A percentile compares a stretch with the other conserved stretches of the same genome.
These are phyloP conservation scores for Vitis labrusca DNA, from an alignment of 164 flowering plant genomes.

Conservation along the genomic window DNA sequence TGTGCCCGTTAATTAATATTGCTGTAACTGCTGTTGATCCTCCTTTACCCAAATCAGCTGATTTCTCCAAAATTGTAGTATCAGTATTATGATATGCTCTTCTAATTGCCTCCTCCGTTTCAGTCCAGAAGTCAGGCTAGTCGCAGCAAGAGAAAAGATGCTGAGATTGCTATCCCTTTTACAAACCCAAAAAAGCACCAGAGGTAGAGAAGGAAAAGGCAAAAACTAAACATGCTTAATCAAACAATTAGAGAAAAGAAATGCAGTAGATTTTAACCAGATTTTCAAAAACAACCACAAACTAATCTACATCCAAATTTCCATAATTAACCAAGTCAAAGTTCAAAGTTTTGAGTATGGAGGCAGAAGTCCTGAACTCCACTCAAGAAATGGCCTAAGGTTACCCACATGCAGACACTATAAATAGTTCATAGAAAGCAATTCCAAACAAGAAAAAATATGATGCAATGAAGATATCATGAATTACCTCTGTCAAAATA, in stretches of 20 bases:
- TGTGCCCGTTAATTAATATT: constrained; percentile 73
- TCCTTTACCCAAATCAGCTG: constrained; percentile 73
- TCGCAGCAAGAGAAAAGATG: constrained; percentile 11
- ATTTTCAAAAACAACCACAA: no score
- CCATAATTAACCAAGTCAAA: no score
- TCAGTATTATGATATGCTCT: constrained; percentile 72
- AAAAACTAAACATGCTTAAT: no score
- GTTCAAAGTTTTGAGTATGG: no score
- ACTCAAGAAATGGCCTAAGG: no score
- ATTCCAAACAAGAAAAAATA: background rate
- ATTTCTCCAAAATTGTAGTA: constrained; percentile 62
- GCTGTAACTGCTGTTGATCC: constrained; percentile 99
- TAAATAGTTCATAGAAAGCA: background rate
- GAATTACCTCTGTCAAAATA: constrained; percentile 76
- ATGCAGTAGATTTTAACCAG: no score
- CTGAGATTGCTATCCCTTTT: background rate
- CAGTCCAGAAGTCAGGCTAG: constrained; percentile 83
- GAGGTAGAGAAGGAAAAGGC: background rate
- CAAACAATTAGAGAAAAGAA: no score
- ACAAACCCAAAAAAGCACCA: background rate
- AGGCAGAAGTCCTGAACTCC: no score
- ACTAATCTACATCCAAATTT: no score
- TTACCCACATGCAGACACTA: no score
- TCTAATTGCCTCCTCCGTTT: constrained; percentile 68
- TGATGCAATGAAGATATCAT: background rate